Conservation (phyloP, 257 asterid genomes). For the Sherardia arvensis region DNA sequence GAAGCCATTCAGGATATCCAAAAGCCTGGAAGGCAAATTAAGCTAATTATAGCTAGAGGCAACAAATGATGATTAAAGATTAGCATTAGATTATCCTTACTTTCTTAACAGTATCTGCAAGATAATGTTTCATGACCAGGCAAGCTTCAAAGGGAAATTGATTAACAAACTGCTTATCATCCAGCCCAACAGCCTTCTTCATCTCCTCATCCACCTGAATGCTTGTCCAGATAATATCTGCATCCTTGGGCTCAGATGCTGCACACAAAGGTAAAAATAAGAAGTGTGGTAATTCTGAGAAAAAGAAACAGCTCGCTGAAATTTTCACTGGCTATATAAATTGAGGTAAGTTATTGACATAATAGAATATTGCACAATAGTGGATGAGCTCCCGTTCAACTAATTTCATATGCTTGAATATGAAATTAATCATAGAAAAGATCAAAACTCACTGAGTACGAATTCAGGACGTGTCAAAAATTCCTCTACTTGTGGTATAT, state of each 20-base stretch:
- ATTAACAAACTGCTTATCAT: slow-evolving; percentile 65
- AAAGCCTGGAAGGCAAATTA: slow-evolving; percentile 43
- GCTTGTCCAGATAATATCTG: slow-evolving; percentile 90
- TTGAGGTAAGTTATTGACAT: not conserved
- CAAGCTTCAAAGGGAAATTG: slow-evolving; percentile 98
- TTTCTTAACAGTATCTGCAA: slow-evolving; percentile 86
- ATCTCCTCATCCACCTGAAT: slow-evolving; percentile 81
- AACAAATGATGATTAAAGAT: not conserved
- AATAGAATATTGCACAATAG: not conserved
- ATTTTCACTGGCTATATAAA: not conserved
- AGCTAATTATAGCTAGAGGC: slow-evolving; percentile 17
- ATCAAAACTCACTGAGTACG: slow-evolving; percentile 45
- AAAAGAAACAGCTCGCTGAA: not conserved
- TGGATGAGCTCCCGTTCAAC: not conserved
- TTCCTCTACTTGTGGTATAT: slow-evolving; percentile 82
- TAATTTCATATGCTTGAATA: not conserved
- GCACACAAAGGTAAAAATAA: slow-evolving; percentile 11
- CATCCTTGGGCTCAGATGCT: slow-evolving; percentile 85
- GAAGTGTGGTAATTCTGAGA: not conserved
- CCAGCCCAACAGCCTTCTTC: slow-evolving; percentile 68
- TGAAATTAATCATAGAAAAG: not conserved
- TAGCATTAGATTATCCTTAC: slow-evolving; percentile 20
- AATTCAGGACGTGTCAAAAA: slow-evolving; percentile 81
- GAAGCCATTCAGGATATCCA: slow-evolving; percentile 88
- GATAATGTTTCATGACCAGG: slow-evolving; percentile 93